These are phyloP conservation scores for Candida krabiensis DNA, from an alignment of 805 yeast genomes.

Conservation along the genomic window DNA sequence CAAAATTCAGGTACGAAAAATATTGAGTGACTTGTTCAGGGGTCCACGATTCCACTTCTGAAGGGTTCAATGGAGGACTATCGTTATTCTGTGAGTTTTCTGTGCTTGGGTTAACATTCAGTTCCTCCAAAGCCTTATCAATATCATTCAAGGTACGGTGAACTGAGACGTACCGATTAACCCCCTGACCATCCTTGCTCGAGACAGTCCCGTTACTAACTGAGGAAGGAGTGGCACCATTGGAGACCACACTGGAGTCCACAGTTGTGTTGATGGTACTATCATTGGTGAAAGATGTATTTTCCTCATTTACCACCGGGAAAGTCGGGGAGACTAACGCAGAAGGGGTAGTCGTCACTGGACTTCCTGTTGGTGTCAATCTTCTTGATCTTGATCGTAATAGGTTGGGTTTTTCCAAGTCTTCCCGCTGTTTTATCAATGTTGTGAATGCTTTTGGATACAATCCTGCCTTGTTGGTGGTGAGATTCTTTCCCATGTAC, in stretches of 20 bases:
- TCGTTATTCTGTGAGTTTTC: background rate
- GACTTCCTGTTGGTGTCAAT: slow-evolving; percentile 29
- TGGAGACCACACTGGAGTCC: slow-evolving; percentile 9
- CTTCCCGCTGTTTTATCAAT: slow-evolving; percentile 9
- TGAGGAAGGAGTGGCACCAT: slow-evolving; percentile 5
- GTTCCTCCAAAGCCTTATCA: slow-evolving; percentile 68
- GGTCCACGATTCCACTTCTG: slow-evolving; percentile 65
- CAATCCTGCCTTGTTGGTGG: slow-evolving; percentile 75
- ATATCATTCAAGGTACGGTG: slow-evolving; percentile 65
- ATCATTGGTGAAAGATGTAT: slow-evolving; percentile 4
- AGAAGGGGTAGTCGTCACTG: slow-evolving; percentile 21
- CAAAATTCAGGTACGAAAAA: slow-evolving; percentile 73
- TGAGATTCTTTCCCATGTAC: slow-evolving; percentile 85
- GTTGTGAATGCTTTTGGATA: slow-evolving; percentile 89
- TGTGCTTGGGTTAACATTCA: slow-evolving; percentile 33
- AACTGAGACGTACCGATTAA: slow-evolving; percentile 39
- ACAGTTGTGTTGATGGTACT: slow-evolving; percentile 12
- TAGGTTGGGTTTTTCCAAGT: slow-evolving; percentile 36
- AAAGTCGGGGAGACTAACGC: slow-evolving; percentile 6
- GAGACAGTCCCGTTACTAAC: slow-evolving; percentile 3
- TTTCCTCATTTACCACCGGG: slow-evolving; percentile 8
- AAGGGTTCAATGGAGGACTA: slow-evolving; percentile 39
- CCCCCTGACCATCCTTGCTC: slow-evolving; percentile 1
- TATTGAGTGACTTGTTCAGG: slow-evolving; percentile 84
- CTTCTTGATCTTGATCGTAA: slow-evolving; percentile 63